Evolutionary conservation across 2,329 filamentous ascomycete genomes (phyloP), one percentile per base, ranked within the genome.

Genomic region (Aspergillus aculeatus): DNA sequence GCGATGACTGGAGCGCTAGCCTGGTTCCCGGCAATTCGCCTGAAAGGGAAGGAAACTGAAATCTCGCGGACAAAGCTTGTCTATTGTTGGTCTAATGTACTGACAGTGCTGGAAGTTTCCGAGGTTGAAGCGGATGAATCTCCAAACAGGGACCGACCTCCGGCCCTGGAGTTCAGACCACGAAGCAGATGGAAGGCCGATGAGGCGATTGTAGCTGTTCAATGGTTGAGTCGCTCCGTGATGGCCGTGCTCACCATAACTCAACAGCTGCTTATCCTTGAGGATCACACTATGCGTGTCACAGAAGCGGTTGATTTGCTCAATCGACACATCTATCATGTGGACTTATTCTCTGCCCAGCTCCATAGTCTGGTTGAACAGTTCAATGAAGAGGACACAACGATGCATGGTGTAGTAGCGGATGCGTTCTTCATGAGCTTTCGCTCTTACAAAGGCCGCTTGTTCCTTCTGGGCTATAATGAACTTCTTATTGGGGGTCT

Each of bases 381-480:
- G 62, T 81, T 95, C 19, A 89, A 97, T 64, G 92, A 96, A 66
- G 87, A 93, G 60, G 92, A 97, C 68, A 82, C 86, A 0, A 91
- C 92, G 0, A 90, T 98, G 87, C 95, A 98, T 76, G 94, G 94
- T 2, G 93, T 98, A 9, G 91, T 98, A 51, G 94, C 94, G 7
- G 95, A 99, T 80, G 95, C 93, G 0, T 99, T 97, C 68, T 94
- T 94, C 72, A 98, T 98, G 92, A 97, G 94, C 75, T 94, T 98
- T 77, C 92, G 91, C 70, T 85, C 92, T 3, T 99, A 98, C 78
- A 99, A 98, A 75, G 93, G 95, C 5, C 86, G 94, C 31, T 82
- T 97, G 38, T 99, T 99, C 71, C 79, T 98, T 4, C 82, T 99
- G 9, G 93, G 95, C n/a, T 93, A 94, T 78, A 95, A 94, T 70